phyloP scores from a whole-genome alignment of 2,329 filamentous ascomycete species.

The Plectosphaerella plurivora region DNA sequence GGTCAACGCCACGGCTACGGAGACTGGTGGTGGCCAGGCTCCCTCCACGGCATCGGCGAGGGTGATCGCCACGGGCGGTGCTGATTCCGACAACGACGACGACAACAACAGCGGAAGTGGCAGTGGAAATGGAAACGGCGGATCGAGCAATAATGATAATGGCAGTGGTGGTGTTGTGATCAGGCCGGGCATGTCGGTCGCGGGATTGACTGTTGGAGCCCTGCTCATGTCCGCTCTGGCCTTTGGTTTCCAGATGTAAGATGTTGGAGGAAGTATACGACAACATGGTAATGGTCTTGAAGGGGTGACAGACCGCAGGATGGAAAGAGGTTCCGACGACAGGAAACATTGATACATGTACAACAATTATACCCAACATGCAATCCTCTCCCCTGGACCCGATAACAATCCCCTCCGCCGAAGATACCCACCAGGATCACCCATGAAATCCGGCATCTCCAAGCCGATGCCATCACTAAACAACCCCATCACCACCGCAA shows the following conservation, averaged over 20 bases:
- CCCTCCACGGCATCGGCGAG: slow-evolving; percentile 24
- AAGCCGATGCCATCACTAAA: too few species aligned
- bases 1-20: slow-evolving; percentile 32
- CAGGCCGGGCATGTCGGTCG: slow-evolving; percentile 18
- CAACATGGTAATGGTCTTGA: slow-evolving; percentile 3
- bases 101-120: slow-evolving; percentile 5
- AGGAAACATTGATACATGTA: too few species aligned
- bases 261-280: slow-evolving; percentile 2
- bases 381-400: too few species aligned
- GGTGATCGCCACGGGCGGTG: slow-evolving; percentile 19
- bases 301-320: too few species aligned
- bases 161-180: neutral
- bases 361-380: too few species aligned
- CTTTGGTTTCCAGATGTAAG: slow-evolving; percentile 13
- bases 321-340: too few species aligned
- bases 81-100: slow-evolving; percentile 1
- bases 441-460: too few species aligned
- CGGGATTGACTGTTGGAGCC: slow-evolving; percentile 28
- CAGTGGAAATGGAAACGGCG: slow-evolving; percentile 5
- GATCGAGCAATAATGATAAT: neutral
- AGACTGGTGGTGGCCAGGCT: slow-evolving; percentile 19
- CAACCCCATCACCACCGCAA: too few species aligned
- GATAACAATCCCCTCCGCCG: too few species aligned
- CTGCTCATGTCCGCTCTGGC: slow-evolving; percentile 27
- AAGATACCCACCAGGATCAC: too few species aligned